Conservation (phyloP, 2,329 filamentous ascomycete species). For the Coniochaeta sp. region DNA sequence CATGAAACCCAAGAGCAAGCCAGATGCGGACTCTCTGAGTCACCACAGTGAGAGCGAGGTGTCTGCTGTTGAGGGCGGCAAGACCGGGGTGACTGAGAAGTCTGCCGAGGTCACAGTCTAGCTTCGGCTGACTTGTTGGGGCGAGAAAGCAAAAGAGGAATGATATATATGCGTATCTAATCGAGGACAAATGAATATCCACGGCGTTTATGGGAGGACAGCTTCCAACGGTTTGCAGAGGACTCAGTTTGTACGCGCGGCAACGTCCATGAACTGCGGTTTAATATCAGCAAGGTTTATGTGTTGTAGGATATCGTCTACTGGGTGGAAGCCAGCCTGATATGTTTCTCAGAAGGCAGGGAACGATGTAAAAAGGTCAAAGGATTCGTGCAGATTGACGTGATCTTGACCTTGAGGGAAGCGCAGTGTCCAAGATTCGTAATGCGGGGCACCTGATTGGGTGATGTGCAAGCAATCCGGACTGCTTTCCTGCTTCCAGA, state of each 20-base stretch:
- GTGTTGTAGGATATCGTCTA: too few species aligned
- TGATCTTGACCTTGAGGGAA: neutral
- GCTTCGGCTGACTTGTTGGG: too few species aligned
- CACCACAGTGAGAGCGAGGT: conserved; percentile 3
- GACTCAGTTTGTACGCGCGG: too few species aligned
- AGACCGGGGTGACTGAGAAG: conserved; percentile 2
- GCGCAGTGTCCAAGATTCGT: neutral
- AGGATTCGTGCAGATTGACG: neutral
- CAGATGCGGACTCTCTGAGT: neutral
- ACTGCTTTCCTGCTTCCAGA: neutral
- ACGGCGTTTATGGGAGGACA: too few species aligned
- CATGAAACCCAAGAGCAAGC: conserved; percentile 18
- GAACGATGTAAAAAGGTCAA: neutral
- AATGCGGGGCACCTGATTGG: neutral
- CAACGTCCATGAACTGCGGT: too few species aligned
- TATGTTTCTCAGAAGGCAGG: too few species aligned
- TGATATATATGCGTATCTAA: too few species aligned
- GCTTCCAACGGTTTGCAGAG: too few species aligned
- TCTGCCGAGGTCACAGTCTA: neutral
- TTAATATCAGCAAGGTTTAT: too few species aligned
- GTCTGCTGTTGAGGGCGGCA: neutral
- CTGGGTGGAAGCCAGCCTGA: too few species aligned
- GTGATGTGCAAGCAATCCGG: neutral
- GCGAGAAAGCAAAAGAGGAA: too few species aligned
- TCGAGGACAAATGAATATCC: too few species aligned